Conservation (phyloP, 345 rosid genomes). For the Crucihimalaya himalaica region DNA sequence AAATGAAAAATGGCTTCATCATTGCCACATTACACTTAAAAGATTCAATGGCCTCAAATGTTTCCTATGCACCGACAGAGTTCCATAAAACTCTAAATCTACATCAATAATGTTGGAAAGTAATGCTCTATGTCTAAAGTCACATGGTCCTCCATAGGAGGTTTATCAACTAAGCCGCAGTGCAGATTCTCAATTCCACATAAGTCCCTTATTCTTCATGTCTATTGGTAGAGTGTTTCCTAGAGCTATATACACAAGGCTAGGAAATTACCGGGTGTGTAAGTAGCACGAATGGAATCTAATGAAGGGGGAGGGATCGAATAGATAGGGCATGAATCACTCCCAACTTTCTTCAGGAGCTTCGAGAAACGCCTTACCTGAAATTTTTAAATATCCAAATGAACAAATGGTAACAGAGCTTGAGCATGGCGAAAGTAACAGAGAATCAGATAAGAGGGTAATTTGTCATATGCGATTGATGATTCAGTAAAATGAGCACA, state of each 20-base stretch:
- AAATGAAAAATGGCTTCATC: constrained; percentile 11
- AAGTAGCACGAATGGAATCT: constrained; percentile 51
- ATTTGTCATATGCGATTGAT: background rate
- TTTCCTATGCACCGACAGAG: constrained; percentile 2
- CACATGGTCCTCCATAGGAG: background rate
- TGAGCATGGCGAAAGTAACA: background rate
- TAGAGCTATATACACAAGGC: background rate
- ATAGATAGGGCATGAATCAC: constrained; percentile 57
- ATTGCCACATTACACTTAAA: background rate
- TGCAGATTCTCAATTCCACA: background rate
- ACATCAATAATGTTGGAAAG: background rate
- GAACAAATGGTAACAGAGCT: constrained; percentile 17
- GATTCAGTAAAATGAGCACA: background rate
- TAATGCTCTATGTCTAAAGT: background rate
- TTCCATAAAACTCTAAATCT: background rate
- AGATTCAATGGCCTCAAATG: background rate
- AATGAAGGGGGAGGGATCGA: constrained; percentile 52
- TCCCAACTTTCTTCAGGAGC: constrained; percentile 71
- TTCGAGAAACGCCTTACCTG: constrained; percentile 81
- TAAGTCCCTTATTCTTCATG: no score
- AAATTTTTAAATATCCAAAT: constrained; percentile 27
- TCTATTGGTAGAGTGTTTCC: no score
- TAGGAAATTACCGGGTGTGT: constrained; percentile 61
- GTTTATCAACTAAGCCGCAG: background rate
- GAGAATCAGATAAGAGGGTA: constrained; percentile 14